Percentiles rank a stretch among this genome's conserved stretches.
phyloP scores from a whole-genome alignment of 495 filamentous ascomycete genomes.

The Chlorociboria aeruginascens region DNA sequence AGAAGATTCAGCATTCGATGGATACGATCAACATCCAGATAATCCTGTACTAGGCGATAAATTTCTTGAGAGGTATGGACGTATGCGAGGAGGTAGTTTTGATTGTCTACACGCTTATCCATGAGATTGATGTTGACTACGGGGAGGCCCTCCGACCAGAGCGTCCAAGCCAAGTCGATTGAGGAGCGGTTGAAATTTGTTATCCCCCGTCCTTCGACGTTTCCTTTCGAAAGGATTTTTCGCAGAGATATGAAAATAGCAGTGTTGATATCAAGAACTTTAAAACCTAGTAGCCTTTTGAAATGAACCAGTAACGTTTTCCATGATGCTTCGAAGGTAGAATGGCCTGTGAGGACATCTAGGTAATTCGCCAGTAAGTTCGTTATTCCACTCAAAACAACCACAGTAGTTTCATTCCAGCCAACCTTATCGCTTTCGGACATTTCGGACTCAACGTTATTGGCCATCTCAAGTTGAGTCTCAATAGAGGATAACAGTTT shows the following conservation, averaged over 20 bases:
- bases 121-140: slow-evolving; percentile 29
- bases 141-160: slow-evolving; percentile 59
- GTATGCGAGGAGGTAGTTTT: slow-evolving; percentile 70
- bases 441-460: slow-evolving; percentile 7
- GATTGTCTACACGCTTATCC: slow-evolving; percentile 46
- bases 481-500: slow-evolving; percentile 53
- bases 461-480: slow-evolving; percentile 25
- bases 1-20: slow-evolving; percentile 52
- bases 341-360: slow-evolving; percentile 42
- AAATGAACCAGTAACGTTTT: slow-evolving; percentile 55
- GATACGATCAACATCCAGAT: slow-evolving; percentile 47
- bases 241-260: slow-evolving; percentile 58
- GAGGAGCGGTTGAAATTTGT: slow-evolving; percentile 42
- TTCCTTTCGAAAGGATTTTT: slow-evolving; percentile 48
- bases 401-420: slow-evolving; percentile 69
- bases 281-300: slow-evolving; percentile 43
- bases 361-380: slow-evolving; percentile 58
- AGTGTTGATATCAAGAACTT: slow-evolving; percentile 56
- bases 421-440: slow-evolving; percentile 33
- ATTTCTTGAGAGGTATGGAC: slow-evolving; percentile 64
- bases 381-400: slow-evolving; percentile 59
- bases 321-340: slow-evolving; percentile 53
- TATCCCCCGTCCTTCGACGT: slow-evolving; percentile 26
- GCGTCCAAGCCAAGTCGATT: slow-evolving; percentile 52
- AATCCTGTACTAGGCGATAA: slow-evolving; percentile 61